These are phyloP conservation scores for Suillus spraguei DNA, from an alignment of 768 basidiomycete genomes.

Conservation along the genomic window DNA sequence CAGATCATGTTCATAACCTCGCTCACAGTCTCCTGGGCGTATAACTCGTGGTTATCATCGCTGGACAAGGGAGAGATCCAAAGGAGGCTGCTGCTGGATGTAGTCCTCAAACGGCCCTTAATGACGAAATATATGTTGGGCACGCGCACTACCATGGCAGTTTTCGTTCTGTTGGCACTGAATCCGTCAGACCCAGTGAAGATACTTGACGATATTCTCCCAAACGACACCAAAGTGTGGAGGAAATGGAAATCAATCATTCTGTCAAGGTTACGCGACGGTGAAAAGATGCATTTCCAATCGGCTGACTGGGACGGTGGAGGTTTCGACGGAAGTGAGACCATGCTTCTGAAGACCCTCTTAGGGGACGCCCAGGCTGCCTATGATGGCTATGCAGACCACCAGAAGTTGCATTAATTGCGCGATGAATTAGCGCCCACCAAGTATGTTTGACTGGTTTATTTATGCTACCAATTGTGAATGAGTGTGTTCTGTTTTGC, in stretches of 20 bases:
- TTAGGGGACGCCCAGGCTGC: slow-evolving; percentile 27
- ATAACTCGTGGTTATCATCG: slow-evolving; percentile 38
- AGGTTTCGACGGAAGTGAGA: slow-evolving; percentile 21
- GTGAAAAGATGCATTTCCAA: slow-evolving; percentile 27
- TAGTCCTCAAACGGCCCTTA: slow-evolving; percentile 24
- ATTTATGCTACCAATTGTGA: background rate
- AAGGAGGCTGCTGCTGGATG: slow-evolving; percentile 24
- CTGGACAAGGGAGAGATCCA: slow-evolving; percentile 39
- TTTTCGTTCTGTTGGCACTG: slow-evolving; percentile 28
- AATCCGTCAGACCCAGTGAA: slow-evolving; percentile 22
- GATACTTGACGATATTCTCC: slow-evolving; percentile 26
- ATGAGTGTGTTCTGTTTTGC: background rate
- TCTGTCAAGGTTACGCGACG: slow-evolving; percentile 17
- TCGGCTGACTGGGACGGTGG: slow-evolving; percentile 25
- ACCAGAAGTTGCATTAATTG: background rate
- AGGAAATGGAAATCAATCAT: slow-evolving; percentile 27
- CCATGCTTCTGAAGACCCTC: slow-evolving; percentile 24
- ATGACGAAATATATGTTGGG: slow-evolving; percentile 29
- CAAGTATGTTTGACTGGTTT: background rate
- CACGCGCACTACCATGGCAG: slow-evolving; percentile 28
- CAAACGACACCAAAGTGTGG: slow-evolving; percentile 34
- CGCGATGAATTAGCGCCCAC: background rate
- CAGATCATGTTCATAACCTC: slow-evolving; percentile 38
- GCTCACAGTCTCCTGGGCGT: slow-evolving; percentile 37
- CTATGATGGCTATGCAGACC: slow-evolving; percentile 25